These are phyloP conservation scores for Eudorina sp. DNA, from an alignment of 139 green algal genomes.

Conservation along the genomic window DNA sequence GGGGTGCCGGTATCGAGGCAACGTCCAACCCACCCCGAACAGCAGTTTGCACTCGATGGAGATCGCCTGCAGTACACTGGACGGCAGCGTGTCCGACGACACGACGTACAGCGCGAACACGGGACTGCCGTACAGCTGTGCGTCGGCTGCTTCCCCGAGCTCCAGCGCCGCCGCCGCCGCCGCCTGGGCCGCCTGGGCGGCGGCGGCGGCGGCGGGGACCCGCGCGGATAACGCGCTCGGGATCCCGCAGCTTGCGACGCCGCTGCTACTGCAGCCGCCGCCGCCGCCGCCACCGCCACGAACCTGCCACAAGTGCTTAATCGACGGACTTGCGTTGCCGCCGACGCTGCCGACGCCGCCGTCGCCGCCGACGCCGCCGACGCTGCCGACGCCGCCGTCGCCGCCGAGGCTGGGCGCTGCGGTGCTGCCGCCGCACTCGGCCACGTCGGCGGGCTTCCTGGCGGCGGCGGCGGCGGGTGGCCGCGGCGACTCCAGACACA, in stretches of 20 bases:
- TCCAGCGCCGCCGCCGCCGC: not conserved
- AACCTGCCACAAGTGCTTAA: too few species aligned
- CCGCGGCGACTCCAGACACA: not conserved
- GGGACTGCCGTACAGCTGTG: not conserved
- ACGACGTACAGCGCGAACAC: constrained; percentile 17
- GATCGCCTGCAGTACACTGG: not conserved
- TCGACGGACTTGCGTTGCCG: too few species aligned
- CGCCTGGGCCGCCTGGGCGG: not conserved
- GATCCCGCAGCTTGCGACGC: too few species aligned
- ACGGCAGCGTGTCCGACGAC: not conserved
- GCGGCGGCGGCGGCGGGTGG: not conserved
- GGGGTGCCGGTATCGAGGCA: too few species aligned
- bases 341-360: too few species aligned
- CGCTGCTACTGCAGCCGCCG: too few species aligned
- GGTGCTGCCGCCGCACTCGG: not conserved
- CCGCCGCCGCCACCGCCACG: too few species aligned
- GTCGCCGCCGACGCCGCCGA: not conserved
- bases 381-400: not conserved
- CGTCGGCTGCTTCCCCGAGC: not conserved
- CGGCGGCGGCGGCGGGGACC: not conserved
- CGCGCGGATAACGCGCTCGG: too few species aligned
- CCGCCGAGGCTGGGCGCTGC: not conserved
- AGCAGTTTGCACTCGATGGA: not conserved
- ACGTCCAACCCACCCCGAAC: constrained; percentile 2
- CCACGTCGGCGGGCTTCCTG: not conserved